These are phyloP conservation scores for Picea mariana DNA, from an alignment of 83 land plant species.

Conservation along the genomic window DNA sequence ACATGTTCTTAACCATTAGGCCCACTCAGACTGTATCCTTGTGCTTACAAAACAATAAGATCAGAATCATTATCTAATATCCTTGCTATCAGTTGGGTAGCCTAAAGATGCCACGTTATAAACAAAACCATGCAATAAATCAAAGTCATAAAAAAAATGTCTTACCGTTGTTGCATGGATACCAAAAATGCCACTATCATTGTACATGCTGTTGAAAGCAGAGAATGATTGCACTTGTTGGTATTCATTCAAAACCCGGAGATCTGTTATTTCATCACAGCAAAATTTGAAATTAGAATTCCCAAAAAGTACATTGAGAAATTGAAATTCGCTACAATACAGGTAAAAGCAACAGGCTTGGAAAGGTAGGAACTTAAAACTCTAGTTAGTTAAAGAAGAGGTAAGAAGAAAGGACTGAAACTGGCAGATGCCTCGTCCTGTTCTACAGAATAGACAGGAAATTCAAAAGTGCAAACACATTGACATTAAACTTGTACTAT, in stretches of 20 bases:
- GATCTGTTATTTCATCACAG: slow-evolving; percentile 38
- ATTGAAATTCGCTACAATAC: neutral
- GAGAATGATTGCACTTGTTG: slow-evolving; percentile 79
- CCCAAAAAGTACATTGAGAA: neutral
- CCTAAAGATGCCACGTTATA: neutral
- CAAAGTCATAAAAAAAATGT: neutral
- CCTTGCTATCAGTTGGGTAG: neutral
- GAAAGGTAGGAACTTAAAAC: neutral
- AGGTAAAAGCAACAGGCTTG: neutral
- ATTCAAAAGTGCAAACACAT: too few species aligned
- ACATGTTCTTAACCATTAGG: too few species aligned
- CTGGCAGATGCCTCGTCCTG: neutral
- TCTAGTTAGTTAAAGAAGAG: neutral
- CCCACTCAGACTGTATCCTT: too few species aligned
- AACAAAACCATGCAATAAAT: neutral
- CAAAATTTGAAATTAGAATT: neutral
- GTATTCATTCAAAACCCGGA: slow-evolving; percentile 66
- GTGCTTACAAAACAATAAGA: too few species aligned
- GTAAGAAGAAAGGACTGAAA: neutral
- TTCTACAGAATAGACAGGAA: neutral
- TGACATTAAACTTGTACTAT: neutral
- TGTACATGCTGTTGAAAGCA: slow-evolving; percentile 87
- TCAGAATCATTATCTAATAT: too few species aligned
- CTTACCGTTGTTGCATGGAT: slow-evolving; percentile 69
- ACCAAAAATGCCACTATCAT: slow-evolving; percentile 80